These are phyloP conservation scores for Hordeum marinum DNA, from an alignment of 176 grass and related monocot genomes.

Conservation along the genomic window DNA sequence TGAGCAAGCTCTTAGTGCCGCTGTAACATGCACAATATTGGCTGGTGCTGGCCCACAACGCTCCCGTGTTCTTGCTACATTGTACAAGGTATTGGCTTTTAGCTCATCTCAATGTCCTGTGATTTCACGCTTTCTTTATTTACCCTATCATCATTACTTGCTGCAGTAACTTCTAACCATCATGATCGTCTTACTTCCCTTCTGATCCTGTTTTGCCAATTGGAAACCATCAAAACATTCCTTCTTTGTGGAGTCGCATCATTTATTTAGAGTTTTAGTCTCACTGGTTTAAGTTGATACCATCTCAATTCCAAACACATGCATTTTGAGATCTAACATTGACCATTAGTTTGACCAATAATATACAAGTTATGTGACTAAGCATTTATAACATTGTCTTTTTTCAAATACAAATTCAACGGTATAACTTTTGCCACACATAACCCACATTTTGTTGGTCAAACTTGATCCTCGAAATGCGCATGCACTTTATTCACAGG, in stretches of 20 bases:
- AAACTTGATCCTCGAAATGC: too few species aligned
- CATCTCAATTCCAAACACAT: too few species aligned
- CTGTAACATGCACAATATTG: slow-evolving; percentile 97
- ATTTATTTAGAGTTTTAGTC: background rate
- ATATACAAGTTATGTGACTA: too few species aligned
- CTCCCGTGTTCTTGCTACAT: slow-evolving; percentile 90
- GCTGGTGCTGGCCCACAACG: slow-evolving; percentile 96
- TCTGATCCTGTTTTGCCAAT: background rate
- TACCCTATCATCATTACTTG: background rate
- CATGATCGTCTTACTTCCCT: background rate
- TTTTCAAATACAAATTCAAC: too few species aligned
- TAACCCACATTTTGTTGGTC: too few species aligned
- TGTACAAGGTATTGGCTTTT: slow-evolving; percentile 79
- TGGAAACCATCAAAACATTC: background rate
- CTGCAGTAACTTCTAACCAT: background rate
- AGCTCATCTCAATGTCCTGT: background rate
- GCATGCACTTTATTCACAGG: too few species aligned
- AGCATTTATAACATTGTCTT: too few species aligned
- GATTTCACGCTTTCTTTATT: background rate
- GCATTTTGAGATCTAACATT: too few species aligned
- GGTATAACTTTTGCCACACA: too few species aligned
- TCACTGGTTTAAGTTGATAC: background rate
- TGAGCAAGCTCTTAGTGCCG: slow-evolving; percentile 94
- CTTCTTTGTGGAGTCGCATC: background rate
- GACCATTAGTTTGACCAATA: too few species aligned